Conservation (phyloP, 2,329 filamentous ascomycete species). For the Daldinia eschscholtzii region DNA sequence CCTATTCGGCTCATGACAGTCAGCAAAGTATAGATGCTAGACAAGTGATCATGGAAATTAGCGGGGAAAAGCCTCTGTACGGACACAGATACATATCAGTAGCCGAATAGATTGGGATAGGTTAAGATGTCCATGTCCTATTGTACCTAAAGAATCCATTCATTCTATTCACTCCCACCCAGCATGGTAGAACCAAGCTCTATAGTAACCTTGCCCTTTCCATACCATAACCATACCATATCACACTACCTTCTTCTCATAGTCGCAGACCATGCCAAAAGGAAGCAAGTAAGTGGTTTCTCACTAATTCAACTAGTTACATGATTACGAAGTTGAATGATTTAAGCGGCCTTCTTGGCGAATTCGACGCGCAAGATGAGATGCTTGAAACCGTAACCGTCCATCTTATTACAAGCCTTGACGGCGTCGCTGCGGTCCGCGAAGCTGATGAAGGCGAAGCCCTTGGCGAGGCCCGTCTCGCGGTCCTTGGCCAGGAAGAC, state of each 20-base stretch:
- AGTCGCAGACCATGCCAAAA: background rate
- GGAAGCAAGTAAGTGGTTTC: background rate
- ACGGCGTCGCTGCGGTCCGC: conserved; percentile 90
- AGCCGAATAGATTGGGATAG: background rate
- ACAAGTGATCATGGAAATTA: background rate
- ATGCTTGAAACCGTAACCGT: conserved; percentile 92
- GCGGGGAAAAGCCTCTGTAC: too few species aligned
- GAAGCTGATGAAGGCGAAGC: conserved; percentile 98
- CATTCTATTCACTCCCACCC: background rate
- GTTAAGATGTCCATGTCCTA: background rate
- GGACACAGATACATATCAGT: background rate
- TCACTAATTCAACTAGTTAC: too few species aligned
- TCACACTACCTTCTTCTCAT: background rate
- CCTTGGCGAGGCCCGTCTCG: conserved; percentile 95
- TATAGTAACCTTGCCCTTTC: background rate
- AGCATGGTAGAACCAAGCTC: background rate
- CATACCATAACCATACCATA: background rate
- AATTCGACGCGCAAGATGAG: conserved; percentile 89
- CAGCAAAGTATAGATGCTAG: background rate
- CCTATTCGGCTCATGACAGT: background rate
- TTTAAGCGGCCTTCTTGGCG: conserved; percentile 75
- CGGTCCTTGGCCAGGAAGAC: conserved; percentile 98
- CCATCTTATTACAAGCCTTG: conserved; percentile 96
- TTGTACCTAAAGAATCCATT: background rate
- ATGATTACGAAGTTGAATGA: background rate